Evolutionary conservation across 2,329 filamentous ascomycete genomes (phyloP).

Genomic region (Penicillium glabrum): DNA sequence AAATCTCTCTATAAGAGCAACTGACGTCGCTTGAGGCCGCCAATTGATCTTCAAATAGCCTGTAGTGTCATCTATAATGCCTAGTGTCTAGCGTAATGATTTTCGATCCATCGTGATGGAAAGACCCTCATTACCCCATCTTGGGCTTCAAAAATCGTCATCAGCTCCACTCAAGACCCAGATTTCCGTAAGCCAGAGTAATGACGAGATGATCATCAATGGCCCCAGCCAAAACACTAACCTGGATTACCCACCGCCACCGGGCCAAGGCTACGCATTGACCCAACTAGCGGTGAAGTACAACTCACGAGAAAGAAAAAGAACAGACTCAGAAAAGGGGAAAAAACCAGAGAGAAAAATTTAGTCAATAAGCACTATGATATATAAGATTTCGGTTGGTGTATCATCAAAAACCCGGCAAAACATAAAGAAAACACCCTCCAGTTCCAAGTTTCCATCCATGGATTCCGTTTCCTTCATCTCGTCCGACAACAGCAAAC

Average conservation of each 20-base stretch:
- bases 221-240: not conserved
- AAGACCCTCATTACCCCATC: not conserved
- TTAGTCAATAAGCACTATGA: constrained; percentile 19
- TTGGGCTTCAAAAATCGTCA: not conserved
- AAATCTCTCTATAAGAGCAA: no score
- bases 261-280: not conserved
- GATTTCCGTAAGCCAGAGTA: not conserved
- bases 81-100: no score
- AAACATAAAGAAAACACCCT: constrained; percentile 4
- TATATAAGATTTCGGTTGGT: constrained; percentile 21
- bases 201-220: constrained; percentile 10
- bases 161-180: constrained; percentile 3
- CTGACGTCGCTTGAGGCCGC: no score
- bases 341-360: not conserved
- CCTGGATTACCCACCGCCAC: constrained; percentile 2
- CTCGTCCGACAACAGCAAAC: not conserved
- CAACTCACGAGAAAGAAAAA: not conserved
- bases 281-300: constrained; percentile 8
- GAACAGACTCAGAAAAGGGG: not conserved
- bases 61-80: no score
- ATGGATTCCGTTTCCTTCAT: not conserved
- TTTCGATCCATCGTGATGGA: no score
- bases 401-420: constrained; percentile 17
- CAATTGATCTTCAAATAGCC: no score
- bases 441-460: not conserved